phyloP scores from a whole-genome alignment of 192 early-diverging fungal genomes.

The Lobulomyces angularis region DNA sequence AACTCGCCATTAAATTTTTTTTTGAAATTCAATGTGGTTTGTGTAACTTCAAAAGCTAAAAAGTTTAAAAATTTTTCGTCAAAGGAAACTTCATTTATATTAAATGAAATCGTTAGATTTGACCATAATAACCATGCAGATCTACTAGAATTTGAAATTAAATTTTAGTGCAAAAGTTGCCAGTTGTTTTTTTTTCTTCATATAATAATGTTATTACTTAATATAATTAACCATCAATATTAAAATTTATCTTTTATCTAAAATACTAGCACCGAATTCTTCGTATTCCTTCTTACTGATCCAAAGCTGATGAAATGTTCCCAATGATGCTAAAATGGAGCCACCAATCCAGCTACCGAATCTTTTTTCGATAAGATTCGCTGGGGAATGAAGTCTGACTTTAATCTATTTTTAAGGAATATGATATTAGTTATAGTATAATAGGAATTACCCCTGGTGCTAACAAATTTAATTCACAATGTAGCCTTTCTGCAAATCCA shows the following conservation, averaged over 20 bases:
- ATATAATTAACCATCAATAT: constrained; percentile 4
- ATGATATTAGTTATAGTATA: constrained; percentile 5
- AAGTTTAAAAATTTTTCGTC: too few relatives aligned
- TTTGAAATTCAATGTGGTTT: too few relatives aligned
- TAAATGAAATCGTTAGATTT: too few relatives aligned
- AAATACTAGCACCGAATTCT: constrained; percentile 67
- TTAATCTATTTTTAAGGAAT: constrained; percentile 38
- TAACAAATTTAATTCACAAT: constrained; percentile 51
- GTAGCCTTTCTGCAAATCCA: constrained; percentile 65
- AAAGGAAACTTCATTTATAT: too few relatives aligned
- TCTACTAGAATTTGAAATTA: too few relatives aligned
- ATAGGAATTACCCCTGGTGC: constrained; percentile 46
- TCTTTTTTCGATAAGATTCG: constrained; percentile 67
- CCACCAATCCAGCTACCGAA: constrained; percentile 96
- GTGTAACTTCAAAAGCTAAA: too few relatives aligned
- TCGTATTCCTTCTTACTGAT: constrained; percentile 91
- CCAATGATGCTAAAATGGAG: constrained; percentile 85
- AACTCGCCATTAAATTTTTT: too few relatives aligned
- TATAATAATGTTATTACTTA: not conserved
- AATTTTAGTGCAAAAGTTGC: too few relatives aligned
- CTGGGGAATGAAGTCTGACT: constrained; percentile 69
- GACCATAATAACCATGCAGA: too few relatives aligned
- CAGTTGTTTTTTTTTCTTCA: too few relatives aligned
- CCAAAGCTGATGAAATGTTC: constrained; percentile 98
- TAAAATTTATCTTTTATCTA: constrained; percentile 82